Base-by-base conservation (phyloP, 2,329 filamentous ascomycete genomes). In the Balansia obtecta region DNA sequence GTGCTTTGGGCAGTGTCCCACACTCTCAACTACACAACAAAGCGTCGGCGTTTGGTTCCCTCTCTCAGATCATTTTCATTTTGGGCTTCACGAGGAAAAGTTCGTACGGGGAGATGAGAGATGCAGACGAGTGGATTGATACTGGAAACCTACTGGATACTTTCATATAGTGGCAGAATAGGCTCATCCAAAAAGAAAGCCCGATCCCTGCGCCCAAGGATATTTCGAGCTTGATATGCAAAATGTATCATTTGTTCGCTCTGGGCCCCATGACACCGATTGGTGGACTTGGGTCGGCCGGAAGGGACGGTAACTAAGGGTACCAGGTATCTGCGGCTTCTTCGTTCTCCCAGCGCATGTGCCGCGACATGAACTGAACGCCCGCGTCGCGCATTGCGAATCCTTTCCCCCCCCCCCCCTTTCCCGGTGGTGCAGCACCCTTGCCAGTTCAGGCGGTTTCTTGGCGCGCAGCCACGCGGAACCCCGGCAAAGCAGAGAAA, bases 21-120 rank as follows among this genome's bases (percentile, higher is more conserved):
- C 40, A 42, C 15, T 22, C 8, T 33, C 42, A 20, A 43, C 20
- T 22, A 10, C 18, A 16, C 20, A 44, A 44, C 27, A 43, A 38
- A 49, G 47, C 47, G 47, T 49, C 32, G 47, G 47, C 47, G 47
- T 49, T 44, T 49, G 47, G 40, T 49, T 49, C 20, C 5, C 27
- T 27, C 27, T 27, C 27, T 27, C 27, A 27, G 27, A 7, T 6
- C n/a, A n/a, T 27, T 27, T 27, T 27, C 27, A 27, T 27, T 27
- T 27, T 27, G 27, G 27, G 27, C 27, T 27, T 27, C 27, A 27
- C 27, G 27, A 27, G 27, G 1, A 27, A 27, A 27, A 27, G 7
- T 7, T 7, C 8, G 4, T 27, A 27, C 27, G 5, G 27, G 27
- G 5, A 27, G 27, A 27, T 27, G 27, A 27, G 27, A 27, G 27